Base-by-base conservation (phyloP, 1,284 basidiomycete genomes). In the Cutaneotrichosporon dermatis region DNA sequence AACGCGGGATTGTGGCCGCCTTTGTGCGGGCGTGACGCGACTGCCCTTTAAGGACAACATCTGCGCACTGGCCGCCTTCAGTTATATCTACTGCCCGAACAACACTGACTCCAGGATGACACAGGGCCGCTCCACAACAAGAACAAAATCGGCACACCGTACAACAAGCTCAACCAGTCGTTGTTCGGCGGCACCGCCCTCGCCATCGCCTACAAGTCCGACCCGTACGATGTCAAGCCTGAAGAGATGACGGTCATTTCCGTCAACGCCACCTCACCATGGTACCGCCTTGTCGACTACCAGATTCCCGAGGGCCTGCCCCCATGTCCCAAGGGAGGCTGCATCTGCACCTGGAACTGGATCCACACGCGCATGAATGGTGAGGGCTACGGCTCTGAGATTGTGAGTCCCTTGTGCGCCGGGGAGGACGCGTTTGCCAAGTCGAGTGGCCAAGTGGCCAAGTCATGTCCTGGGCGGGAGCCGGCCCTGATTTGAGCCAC, bases 181-280 rank as follows among this genome's bases (percentile, higher is more conserved):
- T 41, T 45, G 3, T 59, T 59, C 36, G 61, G 61, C 35, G 61
- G 62, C 11, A 56, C 62, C 6, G 57, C 59, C 4, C 54, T 64
- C 11, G 54, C 54, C 6, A 64, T 64, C 51, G 57, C 59, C 3
- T 61, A 61, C 57, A 48, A 51, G 11, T 54, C 51, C 16, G 58
- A 64, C 54, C 43, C 53, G 5, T 16, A 25, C 42, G n/a, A 25
- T 1, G 35, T 89, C 6, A 72, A 83, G 66, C 87, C 86, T 0
- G 82, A 82, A 43, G 86, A 89, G 74, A 85, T 89, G 63, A 80
- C 82, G 2, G 77, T 89, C 33, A 88, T 89, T 76, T 85, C 83
- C 59, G 82, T 87, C 25, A 89, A 89, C 72, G 83, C 86, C 35
- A 85, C 57, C 11, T 58, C 56, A 9, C 62, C 62, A 9, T 64